Percentiles rank a stretch among this genome's conserved stretches.
These are phyloP conservation scores for Trichophyton benhamiae DNA, from an alignment of 2,329 filamentous ascomycete species.

Conservation along the genomic window DNA sequence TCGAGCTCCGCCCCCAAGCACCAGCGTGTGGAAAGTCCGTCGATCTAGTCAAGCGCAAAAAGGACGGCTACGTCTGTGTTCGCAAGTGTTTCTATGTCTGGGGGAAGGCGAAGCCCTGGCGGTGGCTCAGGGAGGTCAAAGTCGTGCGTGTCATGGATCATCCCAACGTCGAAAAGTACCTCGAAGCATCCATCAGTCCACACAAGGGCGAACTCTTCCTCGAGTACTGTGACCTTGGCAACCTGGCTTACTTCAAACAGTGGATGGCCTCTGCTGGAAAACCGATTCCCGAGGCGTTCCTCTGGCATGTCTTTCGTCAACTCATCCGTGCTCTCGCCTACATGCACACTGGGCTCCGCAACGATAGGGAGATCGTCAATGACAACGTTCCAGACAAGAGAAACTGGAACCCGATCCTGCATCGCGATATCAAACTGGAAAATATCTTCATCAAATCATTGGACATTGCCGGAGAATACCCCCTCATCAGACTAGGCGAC, in stretches of 20 bases:
- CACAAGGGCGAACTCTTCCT: constrained; percentile 12
- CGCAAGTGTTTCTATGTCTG: constrained; percentile 7
- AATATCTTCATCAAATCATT: constrained; percentile 6
- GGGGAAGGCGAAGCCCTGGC: not conserved
- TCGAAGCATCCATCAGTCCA: constrained; percentile 5
- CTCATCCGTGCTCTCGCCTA: constrained; percentile 11
- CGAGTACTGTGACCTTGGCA: constrained; percentile 12
- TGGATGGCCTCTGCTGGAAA: too few species aligned
- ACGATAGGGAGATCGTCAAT: not conserved
- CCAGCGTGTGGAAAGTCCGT: not conserved
- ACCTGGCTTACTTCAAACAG: constrained; percentile 9
- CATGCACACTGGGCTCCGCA: constrained; percentile 13
- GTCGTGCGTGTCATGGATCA: constrained; percentile 6
- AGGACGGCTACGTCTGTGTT: constrained; percentile 4
- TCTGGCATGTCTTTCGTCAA: constrained; percentile 12
- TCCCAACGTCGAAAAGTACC: constrained; percentile 10
- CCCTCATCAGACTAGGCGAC: constrained; percentile 12
- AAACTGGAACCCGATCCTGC: constrained; percentile 12
- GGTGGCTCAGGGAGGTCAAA: constrained; percentile 7
- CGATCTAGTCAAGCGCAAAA: constrained; percentile 6
- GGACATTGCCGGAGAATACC: not conserved
- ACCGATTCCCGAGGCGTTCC: constrained; percentile 10
- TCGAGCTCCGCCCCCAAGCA: not conserved
- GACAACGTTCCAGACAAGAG: not conserved
- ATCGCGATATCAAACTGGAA: constrained; percentile 16